phyloP scores from a whole-genome alignment of 2,329 filamentous ascomycete species.

The Colletotrichum liriopes region DNA sequence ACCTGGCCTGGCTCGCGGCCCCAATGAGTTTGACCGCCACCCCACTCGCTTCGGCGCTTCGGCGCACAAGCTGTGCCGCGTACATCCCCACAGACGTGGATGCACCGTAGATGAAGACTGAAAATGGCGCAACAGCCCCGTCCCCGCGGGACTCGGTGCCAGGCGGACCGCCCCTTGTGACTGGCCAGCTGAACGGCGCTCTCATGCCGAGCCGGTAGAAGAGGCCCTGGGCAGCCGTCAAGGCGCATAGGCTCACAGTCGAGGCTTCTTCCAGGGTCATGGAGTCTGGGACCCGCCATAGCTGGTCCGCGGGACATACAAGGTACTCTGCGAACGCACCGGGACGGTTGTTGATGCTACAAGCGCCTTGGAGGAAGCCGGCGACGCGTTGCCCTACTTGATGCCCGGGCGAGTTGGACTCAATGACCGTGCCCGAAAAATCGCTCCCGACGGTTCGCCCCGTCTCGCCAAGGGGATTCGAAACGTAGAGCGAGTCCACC shows the following conservation, averaged over 20 bases:
- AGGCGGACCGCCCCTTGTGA: background rate
- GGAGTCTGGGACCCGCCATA: slow-evolving; percentile 54
- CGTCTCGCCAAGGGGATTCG: slow-evolving; percentile 51
- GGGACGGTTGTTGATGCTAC: slow-evolving; percentile 57
- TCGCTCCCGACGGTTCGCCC: slow-evolving; percentile 57
- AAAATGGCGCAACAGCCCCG: background rate
- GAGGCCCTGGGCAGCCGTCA: slow-evolving; percentile 61
- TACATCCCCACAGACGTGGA: slow-evolving; percentile 54
- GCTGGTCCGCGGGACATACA: slow-evolving; percentile 52
- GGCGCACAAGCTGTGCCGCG: slow-evolving; percentile 50
- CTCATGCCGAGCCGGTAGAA: slow-evolving; percentile 55
- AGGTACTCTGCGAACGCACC: slow-evolving; percentile 63
- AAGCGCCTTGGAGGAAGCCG: slow-evolving; percentile 60
- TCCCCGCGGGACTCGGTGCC: background rate
- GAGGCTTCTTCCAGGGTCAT: slow-evolving; percentile 57
- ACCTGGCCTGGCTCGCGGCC: slow-evolving; percentile 48
- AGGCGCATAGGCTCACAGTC: slow-evolving; percentile 56
- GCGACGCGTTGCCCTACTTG: slow-evolving; percentile 53
- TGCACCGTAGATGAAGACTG: slow-evolving; percentile 52
- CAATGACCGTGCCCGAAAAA: slow-evolving; percentile 55
- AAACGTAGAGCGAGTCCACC: slow-evolving; percentile 53
- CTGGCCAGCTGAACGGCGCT: slow-evolving; percentile 50
- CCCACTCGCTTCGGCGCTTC: slow-evolving; percentile 30
- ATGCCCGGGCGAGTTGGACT: slow-evolving; percentile 37
- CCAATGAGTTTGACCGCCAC: slow-evolving; percentile 48